Base-by-base conservation (phyloP, 768 basidiomycete species). In the Lentinus tigrinus region DNA sequence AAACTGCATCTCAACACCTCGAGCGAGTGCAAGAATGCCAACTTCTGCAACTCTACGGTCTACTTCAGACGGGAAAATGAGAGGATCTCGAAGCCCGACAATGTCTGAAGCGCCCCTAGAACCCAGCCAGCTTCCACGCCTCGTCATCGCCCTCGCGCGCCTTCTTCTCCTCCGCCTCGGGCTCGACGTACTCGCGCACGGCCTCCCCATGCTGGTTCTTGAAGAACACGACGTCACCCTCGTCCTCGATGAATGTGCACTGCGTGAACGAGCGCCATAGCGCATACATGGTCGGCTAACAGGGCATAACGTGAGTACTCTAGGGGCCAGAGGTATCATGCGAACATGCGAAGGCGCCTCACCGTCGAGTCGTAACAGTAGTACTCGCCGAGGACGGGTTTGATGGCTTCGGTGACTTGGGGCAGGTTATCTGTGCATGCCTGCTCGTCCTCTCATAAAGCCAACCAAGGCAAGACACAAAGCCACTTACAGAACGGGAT, bases 201-300 rank as follows among this genome's bases (percentile, higher is more conserved):
- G 61, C 65, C 24, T 63, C 52, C n/a, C 71, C 70, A n/a, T 63
- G 56, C 56, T 65, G 62, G 54, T 72, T 65, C 61, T 64, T 67
- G 63, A 66, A 69, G 63, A 73, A 70, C 8, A 73, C 63, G 40
- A 70, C 51, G 44, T 67, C 67, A n/a, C 67, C 67, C 37, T 69
- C 66, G n/a, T 62, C 50, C 58, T 72, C 71, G 47, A 72, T 66
- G 58, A 71, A 72, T 26, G 61, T 65, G 66, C 72, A 73, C 26
- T 67, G 61, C 17, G 65, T 69, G 52, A 72, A 73, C 27, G 67
- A 63, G 40, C 67, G 54, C 71, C 71, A 73, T 4, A 73, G 63
- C 16, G 69, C 65, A 39, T 63, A 61, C 43, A 73, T 56, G 3
- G 66, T 62, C 28, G 65, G 63, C 59, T 67, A 36, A 17, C n/a